These are phyloP conservation scores for Entomortierella lignicola DNA, from an alignment of 192 early-diverging fungal species.

Conservation along the genomic window DNA sequence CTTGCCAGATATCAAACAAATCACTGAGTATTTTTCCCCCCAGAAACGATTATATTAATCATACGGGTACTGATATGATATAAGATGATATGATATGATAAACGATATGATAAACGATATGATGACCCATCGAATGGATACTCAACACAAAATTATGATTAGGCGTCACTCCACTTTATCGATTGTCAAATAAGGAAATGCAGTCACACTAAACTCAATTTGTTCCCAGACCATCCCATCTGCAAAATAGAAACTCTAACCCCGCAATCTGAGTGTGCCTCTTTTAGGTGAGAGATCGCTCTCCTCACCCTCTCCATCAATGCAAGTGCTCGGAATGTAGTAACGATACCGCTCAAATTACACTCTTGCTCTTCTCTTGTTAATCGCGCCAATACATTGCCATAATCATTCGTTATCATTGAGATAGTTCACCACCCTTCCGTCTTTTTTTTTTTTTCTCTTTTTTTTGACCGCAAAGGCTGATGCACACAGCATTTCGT, in stretches of 20 bases:
- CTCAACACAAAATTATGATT: not conserved
- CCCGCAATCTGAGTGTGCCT: slow-evolving; percentile 37
- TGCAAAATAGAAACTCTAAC: slow-evolving; percentile 48
- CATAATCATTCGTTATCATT: too few relatives aligned
- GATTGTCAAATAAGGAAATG: not conserved
- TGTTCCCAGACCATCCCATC: too few relatives aligned
- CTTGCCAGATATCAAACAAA: too few relatives aligned
- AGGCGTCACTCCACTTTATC: not conserved
- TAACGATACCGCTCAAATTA: not conserved
- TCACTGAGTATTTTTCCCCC: too few relatives aligned
- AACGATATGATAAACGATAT: not conserved
- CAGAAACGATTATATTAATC: too few relatives aligned
- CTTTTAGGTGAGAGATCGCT: slow-evolving; percentile 15
- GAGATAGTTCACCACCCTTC: not conserved
- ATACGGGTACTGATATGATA: too few relatives aligned
- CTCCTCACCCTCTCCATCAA: not conserved
- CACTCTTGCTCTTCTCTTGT: not conserved
- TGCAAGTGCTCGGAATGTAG: too few relatives aligned
- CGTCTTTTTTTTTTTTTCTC: not conserved
- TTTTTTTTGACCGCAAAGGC: not conserved
- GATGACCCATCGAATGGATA: slow-evolving; percentile 1
- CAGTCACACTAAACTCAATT: slow-evolving; percentile 9
- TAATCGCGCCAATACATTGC: too few relatives aligned
- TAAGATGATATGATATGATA: not conserved
- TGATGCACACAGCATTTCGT: too few relatives aligned